Evolutionary conservation across 2,329 filamentous ascomycete genomes (phyloP).

Genomic region (Fusarium sp.): DNA sequence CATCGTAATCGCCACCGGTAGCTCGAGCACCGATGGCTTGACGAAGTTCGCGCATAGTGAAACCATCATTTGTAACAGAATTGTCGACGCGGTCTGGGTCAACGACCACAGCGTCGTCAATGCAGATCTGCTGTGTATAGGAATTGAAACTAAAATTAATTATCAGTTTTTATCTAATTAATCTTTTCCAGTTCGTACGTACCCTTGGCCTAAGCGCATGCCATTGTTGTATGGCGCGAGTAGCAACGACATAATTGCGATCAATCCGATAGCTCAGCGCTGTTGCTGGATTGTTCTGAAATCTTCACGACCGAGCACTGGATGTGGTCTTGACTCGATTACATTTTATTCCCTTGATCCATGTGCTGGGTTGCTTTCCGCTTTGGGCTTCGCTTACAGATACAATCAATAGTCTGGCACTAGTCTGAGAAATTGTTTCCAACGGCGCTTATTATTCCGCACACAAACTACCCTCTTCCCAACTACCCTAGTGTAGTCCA

Average conservation of each 20-base stretch:
- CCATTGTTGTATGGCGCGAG: constrained; percentile 7
- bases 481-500: not conserved
- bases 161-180: not conserved
- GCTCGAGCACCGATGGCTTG: not conserved
- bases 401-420: too few relatives aligned
- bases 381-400: too few relatives aligned
- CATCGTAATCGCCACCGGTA: not conserved
- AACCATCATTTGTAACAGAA: not conserved
- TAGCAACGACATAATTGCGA: not conserved
- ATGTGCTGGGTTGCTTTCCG: too few relatives aligned
- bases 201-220: constrained; percentile 9
- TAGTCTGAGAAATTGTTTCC: too few relatives aligned
- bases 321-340: too few relatives aligned
- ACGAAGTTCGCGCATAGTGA: not conserved
- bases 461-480: too few relatives aligned
- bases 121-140: not conserved
- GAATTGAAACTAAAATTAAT: not conserved
- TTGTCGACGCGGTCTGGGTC: constrained; percentile 4
- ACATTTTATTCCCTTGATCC: too few relatives aligned
- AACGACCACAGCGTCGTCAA: not conserved
- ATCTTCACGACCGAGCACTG: too few relatives aligned
- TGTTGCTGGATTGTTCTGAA: too few relatives aligned
- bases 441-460: too few relatives aligned
- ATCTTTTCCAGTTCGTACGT: not conserved
- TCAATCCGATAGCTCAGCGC: too few relatives aligned